These are phyloP conservation scores for Hydnum rufescens DNA, from an alignment of 768 basidiomycete species.

Conservation along the genomic window DNA sequence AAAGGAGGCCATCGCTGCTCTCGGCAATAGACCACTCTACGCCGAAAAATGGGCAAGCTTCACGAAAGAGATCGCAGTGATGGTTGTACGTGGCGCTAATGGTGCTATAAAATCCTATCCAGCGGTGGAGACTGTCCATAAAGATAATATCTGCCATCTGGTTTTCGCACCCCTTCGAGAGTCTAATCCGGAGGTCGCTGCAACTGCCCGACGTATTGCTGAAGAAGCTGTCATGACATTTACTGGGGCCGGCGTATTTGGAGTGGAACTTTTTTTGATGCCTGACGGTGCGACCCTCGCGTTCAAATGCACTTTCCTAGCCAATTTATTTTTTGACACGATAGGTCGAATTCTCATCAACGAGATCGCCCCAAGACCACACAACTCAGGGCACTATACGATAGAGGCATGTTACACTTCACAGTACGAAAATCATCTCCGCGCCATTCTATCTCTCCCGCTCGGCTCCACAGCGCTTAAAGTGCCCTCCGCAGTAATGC, in stretches of 20 bases:
- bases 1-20: slow-evolving; percentile 25
- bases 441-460: slow-evolving; percentile 77
- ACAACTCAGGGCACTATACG: slow-evolving; percentile 97
- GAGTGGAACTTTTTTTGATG: slow-evolving; percentile 96
- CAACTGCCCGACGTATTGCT: slow-evolving; percentile 49
- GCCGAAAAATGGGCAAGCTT: slow-evolving; percentile 92
- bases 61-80: slow-evolving; percentile 78
- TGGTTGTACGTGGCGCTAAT: slow-evolving; percentile 68
- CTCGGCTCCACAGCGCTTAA: slow-evolving; percentile 76
- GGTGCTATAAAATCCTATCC: slow-evolving; percentile 75
- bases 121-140: slow-evolving; percentile 86
- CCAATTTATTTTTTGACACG: not conserved
- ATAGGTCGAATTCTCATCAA: slow-evolving; percentile 68
- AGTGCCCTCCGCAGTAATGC: slow-evolving; percentile 75
- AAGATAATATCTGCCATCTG: slow-evolving; percentile 81
- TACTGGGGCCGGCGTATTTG: slow-evolving; percentile 83
- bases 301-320: not conserved
- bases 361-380: slow-evolving; percentile 94
- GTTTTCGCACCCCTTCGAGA: slow-evolving; percentile 70
- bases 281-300: slow-evolving; percentile 39
- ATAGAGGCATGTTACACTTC: slow-evolving; percentile 95
- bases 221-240: slow-evolving; percentile 63
- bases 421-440: slow-evolving; percentile 94
- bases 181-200: slow-evolving; percentile 19
- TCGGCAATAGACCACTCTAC: slow-evolving; percentile 54